Evolutionary conservation across 75 land plant genomes (phyloP).

Genomic region (Pinus taeda): DNA sequence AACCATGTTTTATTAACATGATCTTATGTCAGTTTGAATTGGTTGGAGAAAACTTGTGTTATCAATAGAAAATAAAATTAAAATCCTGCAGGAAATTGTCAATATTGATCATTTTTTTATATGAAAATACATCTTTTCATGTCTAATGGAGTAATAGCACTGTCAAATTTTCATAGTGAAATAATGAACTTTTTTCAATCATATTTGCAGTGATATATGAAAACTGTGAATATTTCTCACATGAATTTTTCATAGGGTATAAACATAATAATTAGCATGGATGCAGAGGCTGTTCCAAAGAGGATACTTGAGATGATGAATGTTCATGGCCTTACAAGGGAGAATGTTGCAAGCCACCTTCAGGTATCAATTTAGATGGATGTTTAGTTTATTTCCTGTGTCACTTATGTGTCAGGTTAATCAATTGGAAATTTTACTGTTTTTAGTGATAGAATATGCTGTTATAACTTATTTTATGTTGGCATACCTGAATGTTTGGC

Average conservation of each 20-base stretch:
- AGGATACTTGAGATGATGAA: slow-evolving; percentile 90
- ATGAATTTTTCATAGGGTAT: neutral
- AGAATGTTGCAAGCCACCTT: slow-evolving; percentile 95
- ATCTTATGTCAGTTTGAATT: neutral
- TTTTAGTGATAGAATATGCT: too few species aligned
- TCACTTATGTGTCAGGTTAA: too few species aligned
- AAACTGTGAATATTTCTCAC: neutral
- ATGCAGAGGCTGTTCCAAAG: slow-evolving; percentile 94
- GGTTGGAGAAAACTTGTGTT: neutral
- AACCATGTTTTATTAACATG: neutral
- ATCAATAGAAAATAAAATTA: neutral
- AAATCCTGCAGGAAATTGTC: neutral
- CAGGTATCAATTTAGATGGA: slow-evolving; percentile 62
- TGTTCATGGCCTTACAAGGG: slow-evolving; percentile 88
- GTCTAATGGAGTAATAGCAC: neutral
- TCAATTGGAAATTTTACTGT: too few species aligned
- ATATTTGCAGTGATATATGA: neutral
- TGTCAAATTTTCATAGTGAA: neutral
- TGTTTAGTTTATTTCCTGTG: too few species aligned
- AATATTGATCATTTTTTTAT: neutral
- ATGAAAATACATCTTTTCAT: neutral
- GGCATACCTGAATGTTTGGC: too few species aligned
- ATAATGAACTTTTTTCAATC: neutral
- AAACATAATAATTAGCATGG: slow-evolving; percentile 2
- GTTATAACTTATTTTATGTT: too few species aligned